Base-by-base conservation (phyloP, 1,139 yeast species). In the Yamadazyma friedrichii region DNA sequence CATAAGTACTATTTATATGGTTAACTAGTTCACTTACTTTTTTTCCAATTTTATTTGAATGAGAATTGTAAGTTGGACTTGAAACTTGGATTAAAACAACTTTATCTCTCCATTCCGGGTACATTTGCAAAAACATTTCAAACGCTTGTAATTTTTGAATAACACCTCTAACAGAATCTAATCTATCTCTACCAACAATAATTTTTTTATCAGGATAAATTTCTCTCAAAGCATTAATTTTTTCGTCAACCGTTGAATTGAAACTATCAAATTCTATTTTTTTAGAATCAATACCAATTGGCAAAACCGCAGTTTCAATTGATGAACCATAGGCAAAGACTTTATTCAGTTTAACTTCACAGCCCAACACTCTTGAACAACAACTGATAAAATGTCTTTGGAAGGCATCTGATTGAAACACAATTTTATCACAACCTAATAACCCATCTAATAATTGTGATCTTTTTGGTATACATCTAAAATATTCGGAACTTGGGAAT, bases 401-500 rank as follows among this genome's bases (percentile, higher is more conserved):
- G 68, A 89, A 93, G 6, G 93, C 82, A 42, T 79, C 82, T 45
- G 88, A 81, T 62, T 93, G 98, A 64, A 93, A 88, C 6, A 87
- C 89, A 39, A 93, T 77, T 52, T 83, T 77, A 58, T 88, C 88
- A 4, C 96, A 82, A 16, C 98, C 98, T 43, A 94, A 73, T 76
- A 93, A 76, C 17, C 98, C 98, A 56, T 88, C 95, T 45, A 93
- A 70, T 38, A 93, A 70, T 54, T 86, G 84, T 42, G 82, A 74
- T 51, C 98, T 76, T 61, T 87, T 86, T 32, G 96, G 84, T 35
- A 93, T 65, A 50, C 96, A 86, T 46, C 97, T 74, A 65, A 93
- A 88, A 59, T 89, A 88, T 63, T 93, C 98, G n/a, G 91, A 84
- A 31, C 95, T 86, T 9, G 98, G 98, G 76, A 94, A 89, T 11